Evolutionary conservation across 1,284 basidiomycete species (phyloP).

Genomic region (Volvariella volvacea): DNA sequence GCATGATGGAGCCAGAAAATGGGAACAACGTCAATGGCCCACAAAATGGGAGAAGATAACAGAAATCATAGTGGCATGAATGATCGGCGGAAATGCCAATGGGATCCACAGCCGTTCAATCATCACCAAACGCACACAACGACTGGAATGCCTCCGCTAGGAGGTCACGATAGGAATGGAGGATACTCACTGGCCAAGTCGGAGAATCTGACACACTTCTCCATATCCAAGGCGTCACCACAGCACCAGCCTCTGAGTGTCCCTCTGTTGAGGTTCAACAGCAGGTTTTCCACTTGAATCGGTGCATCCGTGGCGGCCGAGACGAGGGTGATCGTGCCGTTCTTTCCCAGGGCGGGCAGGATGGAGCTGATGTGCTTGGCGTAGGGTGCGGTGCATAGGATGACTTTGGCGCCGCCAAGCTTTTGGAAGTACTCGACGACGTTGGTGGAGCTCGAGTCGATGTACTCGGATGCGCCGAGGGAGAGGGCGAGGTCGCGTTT

Average conservation of each 20-base stretch:
- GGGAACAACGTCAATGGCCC: too few relatives aligned
- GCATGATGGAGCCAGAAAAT: too few relatives aligned
- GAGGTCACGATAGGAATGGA: too few relatives aligned
- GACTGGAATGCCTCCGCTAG: too few relatives aligned
- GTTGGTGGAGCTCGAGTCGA: conserved; percentile 15
- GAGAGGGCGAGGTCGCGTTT: conserved; percentile 20
- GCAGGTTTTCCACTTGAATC: conserved; percentile 13
- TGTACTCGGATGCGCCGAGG: conserved; percentile 19
- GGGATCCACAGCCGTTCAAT: too few relatives aligned
- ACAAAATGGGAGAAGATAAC: too few relatives aligned
- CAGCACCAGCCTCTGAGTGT: conserved; percentile 14
- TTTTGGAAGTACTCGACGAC: conserved; percentile 24
- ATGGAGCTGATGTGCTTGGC: conserved; percentile 17
- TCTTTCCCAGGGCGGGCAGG: conserved; percentile 12
- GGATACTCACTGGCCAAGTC: conserved; percentile 3
- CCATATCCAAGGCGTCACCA: conserved; percentile 13
- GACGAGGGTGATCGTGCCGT: conserved; percentile 16
- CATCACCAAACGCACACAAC: too few relatives aligned
- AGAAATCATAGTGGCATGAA: too few relatives aligned
- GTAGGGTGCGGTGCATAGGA: conserved; percentile 27
- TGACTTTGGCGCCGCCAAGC: conserved; percentile 28
- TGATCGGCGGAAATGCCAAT: too few relatives aligned
- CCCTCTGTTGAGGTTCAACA: conserved; percentile 14
- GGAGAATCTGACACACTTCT: conserved; percentile 16
- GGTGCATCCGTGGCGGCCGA: conserved; percentile 14